Base-by-base conservation (phyloP, 257 asterid genomes). In the Lavandula angustifolia region DNA sequence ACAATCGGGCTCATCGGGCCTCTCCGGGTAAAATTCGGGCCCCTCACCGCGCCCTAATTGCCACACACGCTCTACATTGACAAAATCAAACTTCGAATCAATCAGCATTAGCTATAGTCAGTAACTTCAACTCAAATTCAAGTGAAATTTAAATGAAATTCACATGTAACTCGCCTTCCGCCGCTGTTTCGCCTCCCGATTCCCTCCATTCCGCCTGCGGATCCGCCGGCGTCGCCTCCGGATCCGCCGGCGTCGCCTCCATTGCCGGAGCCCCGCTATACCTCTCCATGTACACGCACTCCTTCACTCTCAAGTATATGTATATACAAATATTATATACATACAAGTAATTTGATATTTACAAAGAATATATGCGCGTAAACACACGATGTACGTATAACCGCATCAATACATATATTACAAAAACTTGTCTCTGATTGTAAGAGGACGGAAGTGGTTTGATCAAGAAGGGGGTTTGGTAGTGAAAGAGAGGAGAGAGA, bases 11-110 rank as follows among this genome's bases (percentile, higher is more conserved):
- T 83, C 91, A 56, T 82, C 83, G 54, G 89, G 84, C 82, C 97
- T 68, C 75, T 87, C 99, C 1, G 97, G 96, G 80, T 94, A 94
- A 13, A 91, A 64, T 69, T 86, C 96, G 63, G 82, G 77, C 44
- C 96, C 96, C 29, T 76, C 81, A n/a, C 76, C 88, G 10, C 84
- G 72, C 14, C 87, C 80, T 65, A 90, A 65, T 65, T 80, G 92
- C 96, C 99, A 86, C 95, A 86, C 83, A 65, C 87, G 89, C 84
- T 86, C 99, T 94, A 89, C 97, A 87, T 84, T 84, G 69, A 72
- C 75, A 68, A 67, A 74, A 70, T 64, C 67, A 60, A 58, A 55
- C 70, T 64, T 33, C 75, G 51, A 70, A 66, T 57, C 73, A 67
- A 72, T 73, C 81, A 78, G 73, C 76, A 73, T 69, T 69, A 68